A percentile compares a stretch with the other conserved stretches of the same genome.
phyloP scores from a whole-genome alignment of 257 asterid genomes.

The Penstemon davidsonii region DNA sequence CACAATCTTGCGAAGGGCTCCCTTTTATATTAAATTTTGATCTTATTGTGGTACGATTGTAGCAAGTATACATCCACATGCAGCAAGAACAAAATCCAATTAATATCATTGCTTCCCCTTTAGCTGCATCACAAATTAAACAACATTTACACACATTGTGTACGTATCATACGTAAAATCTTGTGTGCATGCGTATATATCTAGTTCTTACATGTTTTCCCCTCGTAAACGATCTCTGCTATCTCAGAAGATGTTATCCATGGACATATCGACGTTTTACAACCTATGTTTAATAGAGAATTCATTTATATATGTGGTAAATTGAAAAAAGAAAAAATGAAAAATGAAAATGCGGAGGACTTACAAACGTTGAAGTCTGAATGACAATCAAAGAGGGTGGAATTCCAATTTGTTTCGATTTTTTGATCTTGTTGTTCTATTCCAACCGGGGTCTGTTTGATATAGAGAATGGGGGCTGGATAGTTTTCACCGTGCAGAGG shows the following conservation, averaged over 20 bases:
- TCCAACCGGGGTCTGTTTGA: background rate
- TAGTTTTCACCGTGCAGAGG: background rate
- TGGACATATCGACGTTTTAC: background rate
- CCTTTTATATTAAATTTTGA: conserved; percentile 31
- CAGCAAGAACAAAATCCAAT: background rate
- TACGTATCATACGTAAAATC: background rate
- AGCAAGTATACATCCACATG: conserved; percentile 22
- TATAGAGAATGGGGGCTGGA: background rate
- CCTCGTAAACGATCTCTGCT: conserved; percentile 1
- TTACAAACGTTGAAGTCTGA: background rate
- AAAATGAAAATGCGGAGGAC: background rate
- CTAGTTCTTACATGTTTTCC: background rate
- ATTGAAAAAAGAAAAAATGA: background rate
- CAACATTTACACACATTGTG: background rate
- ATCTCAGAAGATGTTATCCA: background rate
- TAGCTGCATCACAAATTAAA: background rate
- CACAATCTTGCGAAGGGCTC: conserved; percentile 29
- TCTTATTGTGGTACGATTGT: conserved; percentile 29
- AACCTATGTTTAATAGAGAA: background rate
- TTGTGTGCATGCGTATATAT: background rate
- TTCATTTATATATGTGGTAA: background rate
- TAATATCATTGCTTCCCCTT: background rate
- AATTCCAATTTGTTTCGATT: background rate
- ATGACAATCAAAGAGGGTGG: background rate
- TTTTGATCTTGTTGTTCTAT: background rate